Evolutionary conservation across 2,329 filamentous ascomycete genomes (phyloP), one percentile per base, ranked within the genome.

Genomic region (Penicillium digitatum): DNA sequence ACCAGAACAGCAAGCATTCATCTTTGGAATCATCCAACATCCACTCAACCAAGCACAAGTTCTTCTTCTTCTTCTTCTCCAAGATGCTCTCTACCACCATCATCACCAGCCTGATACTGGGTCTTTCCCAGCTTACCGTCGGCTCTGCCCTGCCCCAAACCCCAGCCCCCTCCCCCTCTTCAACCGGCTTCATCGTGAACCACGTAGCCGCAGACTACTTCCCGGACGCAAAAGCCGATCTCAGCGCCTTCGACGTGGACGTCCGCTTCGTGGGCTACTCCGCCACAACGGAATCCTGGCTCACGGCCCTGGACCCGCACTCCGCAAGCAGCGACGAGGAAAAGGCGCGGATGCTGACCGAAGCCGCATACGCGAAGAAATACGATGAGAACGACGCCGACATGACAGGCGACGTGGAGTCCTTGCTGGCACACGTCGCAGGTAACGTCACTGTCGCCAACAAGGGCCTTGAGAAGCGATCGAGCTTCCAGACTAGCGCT

Each of bases 171-270:
- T 27, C 34, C 0, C 12, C 34, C 0, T 27, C 34, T 0, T 12
- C 18, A 6, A 24, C 35, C 3, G 9, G 11, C 35, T 40, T 49
- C 37, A 40, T 24, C n/a, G 12, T 49, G 8, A 49, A 12, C 47
- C 47, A 49, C 26, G n/a, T 24, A 22, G 47, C 35, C 18, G 39
- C 27, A 1, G 47, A 52, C 43, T 54, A 54, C 24, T 54, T 54
- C 44, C 50, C 43, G 0, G 4, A 48, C 26, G 22, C 51, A 2
- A 54, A 54, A 16, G 22, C 11, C 29, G 37, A 54, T 16, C 51
- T 48, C 1, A 48, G 29, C 37, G 20, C 37, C 35, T 54, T 48
- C 37, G 37, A 54, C 29, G 38, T 54, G n/a, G 37, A 48, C 20
- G 51, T 40, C 51, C 46, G 39, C 37, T 54, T 22, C 20, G 37